Conservation (phyloP, 495 filamentous ascomycete genomes). For the Sphaerosporella brunnea region DNA sequence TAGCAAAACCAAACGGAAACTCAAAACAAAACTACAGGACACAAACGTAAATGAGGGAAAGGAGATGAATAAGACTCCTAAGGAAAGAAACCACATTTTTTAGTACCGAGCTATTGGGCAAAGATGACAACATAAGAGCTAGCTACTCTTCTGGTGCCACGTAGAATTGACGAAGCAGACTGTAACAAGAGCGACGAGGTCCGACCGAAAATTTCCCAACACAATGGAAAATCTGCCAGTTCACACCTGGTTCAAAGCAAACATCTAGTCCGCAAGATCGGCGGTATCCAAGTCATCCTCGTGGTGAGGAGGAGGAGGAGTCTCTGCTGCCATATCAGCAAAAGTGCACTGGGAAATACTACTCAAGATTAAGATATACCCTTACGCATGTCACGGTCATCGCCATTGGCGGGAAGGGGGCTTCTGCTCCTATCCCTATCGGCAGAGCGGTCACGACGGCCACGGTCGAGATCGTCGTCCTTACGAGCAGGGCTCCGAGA, state of each 20-base stretch:
- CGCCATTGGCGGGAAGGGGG: slow-evolving; percentile 38
- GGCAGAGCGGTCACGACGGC: slow-evolving; percentile 38
- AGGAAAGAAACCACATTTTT: no score
- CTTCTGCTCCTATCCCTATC: slow-evolving; percentile 29
- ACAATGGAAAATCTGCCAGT: neutral
- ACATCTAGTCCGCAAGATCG: slow-evolving; percentile 36
- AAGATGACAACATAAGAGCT: no score
- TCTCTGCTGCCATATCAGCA: slow-evolving; percentile 14
- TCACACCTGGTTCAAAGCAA: neutral
- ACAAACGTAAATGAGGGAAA: neutral
- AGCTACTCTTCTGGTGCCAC: no score
- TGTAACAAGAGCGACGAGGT: neutral
- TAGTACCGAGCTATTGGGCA: no score
- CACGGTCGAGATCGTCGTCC: slow-evolving; percentile 36
- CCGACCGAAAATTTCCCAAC: slow-evolving; percentile 1
- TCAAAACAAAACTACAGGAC: no score
- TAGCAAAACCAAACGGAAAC: neutral
- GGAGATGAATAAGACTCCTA: no score
- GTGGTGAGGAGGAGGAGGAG: slow-evolving; percentile 55
- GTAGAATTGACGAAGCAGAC: neutral
- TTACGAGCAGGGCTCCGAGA: slow-evolving; percentile 55
- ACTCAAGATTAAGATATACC: slow-evolving; percentile 36
- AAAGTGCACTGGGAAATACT: neutral
- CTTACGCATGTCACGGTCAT: slow-evolving; percentile 81
- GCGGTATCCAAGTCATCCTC: slow-evolving; percentile 87